These are phyloP conservation scores for Phytophthora idaei DNA, from an alignment of 352 stramenopile species.

Conservation along the genomic window DNA sequence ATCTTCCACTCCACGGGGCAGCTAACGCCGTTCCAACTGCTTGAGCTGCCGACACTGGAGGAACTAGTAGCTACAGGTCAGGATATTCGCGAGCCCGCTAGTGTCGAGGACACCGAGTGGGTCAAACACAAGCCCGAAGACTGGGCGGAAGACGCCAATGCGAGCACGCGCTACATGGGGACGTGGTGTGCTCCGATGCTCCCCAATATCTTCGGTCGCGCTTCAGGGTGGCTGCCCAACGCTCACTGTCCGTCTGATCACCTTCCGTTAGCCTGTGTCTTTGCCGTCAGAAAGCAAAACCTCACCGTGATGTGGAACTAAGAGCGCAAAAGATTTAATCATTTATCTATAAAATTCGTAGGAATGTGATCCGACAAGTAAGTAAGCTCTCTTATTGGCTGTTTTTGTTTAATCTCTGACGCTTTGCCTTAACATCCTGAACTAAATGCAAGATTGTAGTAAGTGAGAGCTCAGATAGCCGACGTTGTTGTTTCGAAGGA, in stretches of 20 bases:
- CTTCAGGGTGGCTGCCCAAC: conserved; percentile 61
- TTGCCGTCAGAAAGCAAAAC: conserved; percentile 55
- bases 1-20: conserved; percentile 78
- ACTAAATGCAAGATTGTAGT: too few species aligned
- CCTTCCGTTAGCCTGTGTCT: conserved; percentile 70
- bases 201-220: conserved; percentile 38
- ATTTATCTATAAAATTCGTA: too few species aligned
- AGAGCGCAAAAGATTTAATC: neutral
- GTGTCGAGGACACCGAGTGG: conserved; percentile 44
- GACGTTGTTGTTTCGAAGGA: too few species aligned
- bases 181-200: conserved; percentile 52
- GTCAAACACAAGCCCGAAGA: conserved; percentile 43
- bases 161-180: conserved; percentile 51
- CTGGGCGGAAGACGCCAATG: conserved; percentile 39
- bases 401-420: too few species aligned
- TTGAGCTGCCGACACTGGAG: conserved; percentile 56
- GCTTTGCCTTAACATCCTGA: too few species aligned
- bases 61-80: conserved; percentile 48
- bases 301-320: conserved; percentile 63
- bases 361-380: too few species aligned
- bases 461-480: too few species aligned
- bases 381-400: too few species aligned
- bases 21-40: conserved; percentile 58
- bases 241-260: conserved; percentile 76
- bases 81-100: conserved; percentile 34